Base-by-base conservation (phyloP, 305 asterid species). In the Rubia balearica region DNA sequence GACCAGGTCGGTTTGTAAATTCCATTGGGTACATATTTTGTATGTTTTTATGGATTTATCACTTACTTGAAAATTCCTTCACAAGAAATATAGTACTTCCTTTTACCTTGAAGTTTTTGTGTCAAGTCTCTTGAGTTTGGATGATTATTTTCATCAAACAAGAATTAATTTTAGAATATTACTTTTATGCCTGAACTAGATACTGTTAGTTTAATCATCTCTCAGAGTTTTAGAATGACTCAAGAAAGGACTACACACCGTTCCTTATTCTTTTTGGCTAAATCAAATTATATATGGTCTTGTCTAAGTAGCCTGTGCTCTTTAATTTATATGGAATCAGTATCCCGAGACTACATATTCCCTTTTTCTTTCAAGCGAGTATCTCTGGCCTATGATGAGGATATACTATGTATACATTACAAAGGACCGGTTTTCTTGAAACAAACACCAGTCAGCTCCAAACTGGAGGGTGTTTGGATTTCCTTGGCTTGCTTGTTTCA, bases 1-100 rank as follows among this genome's bases (percentile, higher is more conserved):
- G 99, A 94, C 79, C 99, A 91, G 99, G 99, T 94, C 64, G 75
- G 82, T 41, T 74, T 74, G 65, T 72, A 61, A 61, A 66, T 67
- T n/a, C 17, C 45, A 17, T 56, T 45, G 57, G 14, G 10, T 33
- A 40, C 38, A 16, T 38, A 6, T 61, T 5, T 27, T 36, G 19
- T 12, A 12, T 6, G 8, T 11, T 69, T 6, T 40, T 8, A 17
- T 19, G 59, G 64, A n/a, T 19, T 55, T 42, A 38, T 69, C 45
- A 53, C 22, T 1, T 30, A 14, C 43, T 8, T 30, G 71, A 49
- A 30, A 36, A 1, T 16, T 14, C 7, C 46, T 22, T 2, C 12
- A 27, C 27, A 11, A 48, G 71, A 48, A 27, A 3, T 68, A 30
- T 49, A 46, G 6, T 27, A 33, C 1, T 45, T 41, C 53, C 45